A percentile compares a stretch with the other conserved stretches of the same genome.
Conservation (phyloP, 1,284 basidiomycete genomes). For the Schizophyllum commune region DNA sequence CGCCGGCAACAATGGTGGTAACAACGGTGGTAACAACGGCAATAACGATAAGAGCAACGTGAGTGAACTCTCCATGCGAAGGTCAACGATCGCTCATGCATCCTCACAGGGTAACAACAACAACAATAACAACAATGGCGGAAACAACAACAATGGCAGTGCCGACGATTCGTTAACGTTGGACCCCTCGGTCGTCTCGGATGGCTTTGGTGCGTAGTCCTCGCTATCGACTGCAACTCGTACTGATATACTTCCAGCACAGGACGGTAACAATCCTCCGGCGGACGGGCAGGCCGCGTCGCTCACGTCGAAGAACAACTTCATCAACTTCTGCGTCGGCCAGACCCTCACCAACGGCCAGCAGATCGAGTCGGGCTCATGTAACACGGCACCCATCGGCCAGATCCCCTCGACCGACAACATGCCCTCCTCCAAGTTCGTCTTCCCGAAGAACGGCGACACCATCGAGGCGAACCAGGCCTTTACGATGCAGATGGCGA, state of each 20-base stretch:
- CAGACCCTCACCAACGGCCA: slow-evolving; percentile 53
- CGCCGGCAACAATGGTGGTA: neutral
- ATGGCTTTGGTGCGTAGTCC: neutral
- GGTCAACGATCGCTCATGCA: too few species aligned
- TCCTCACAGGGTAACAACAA: too few species aligned
- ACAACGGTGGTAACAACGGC: neutral
- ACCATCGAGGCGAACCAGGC: slow-evolving; percentile 34
- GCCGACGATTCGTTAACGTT: neutral
- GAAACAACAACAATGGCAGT: neutral
- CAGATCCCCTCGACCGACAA: slow-evolving; percentile 45
- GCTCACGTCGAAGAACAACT: slow-evolving; percentile 61
- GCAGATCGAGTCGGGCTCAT: slow-evolving; percentile 45
- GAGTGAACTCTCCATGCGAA: too few species aligned
- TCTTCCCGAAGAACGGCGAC: slow-evolving; percentile 33
- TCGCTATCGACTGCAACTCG: neutral
- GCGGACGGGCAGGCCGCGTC: slow-evolving; percentile 45
- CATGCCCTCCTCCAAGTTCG: slow-evolving; percentile 56
- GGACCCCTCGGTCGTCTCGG: neutral
- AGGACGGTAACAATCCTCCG: slow-evolving; percentile 1
- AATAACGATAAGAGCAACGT: neutral
- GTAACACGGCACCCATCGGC: slow-evolving; percentile 59
- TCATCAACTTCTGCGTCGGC: slow-evolving; percentile 62
- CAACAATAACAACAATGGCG: neutral
- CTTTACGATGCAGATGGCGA: slow-evolving; percentile 42
- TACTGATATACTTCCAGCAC: neutral